A percentile compares a stretch with the other conserved stretches of the same genome.
Conservation (phyloP, 345 rosid genomes). For the Boechera retrofracta region DNA sequence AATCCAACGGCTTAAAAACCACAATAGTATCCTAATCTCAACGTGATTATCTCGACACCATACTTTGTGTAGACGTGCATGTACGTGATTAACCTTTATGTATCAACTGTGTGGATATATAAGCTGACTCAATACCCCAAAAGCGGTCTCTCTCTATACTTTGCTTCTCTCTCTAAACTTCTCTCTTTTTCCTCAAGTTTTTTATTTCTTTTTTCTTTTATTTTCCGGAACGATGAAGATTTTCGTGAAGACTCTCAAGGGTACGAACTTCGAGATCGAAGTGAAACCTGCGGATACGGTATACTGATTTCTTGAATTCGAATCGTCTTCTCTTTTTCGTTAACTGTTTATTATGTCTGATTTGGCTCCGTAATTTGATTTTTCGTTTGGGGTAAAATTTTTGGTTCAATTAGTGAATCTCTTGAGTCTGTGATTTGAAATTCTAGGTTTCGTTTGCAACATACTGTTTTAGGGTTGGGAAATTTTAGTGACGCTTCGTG, state of each 20-base stretch:
- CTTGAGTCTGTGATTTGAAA: constrained; percentile 30
- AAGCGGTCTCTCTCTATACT: constrained; percentile 37
- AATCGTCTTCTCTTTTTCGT: background rate
- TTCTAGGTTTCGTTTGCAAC: constrained; percentile 23
- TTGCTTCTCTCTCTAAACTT: constrained; percentile 45
- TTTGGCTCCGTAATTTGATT: constrained; percentile 31
- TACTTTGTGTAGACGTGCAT: background rate
- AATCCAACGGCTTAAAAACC: constrained; percentile 21
- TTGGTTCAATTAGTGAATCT: constrained; percentile 21
- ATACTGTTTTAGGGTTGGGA: background rate
- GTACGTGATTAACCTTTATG: background rate
- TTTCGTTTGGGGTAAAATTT: background rate
- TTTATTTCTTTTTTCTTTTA: background rate
- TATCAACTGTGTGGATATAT: constrained; percentile 33
- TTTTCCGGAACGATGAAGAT: constrained; percentile 60
- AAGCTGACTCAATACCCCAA: constrained; percentile 32
- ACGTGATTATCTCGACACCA: background rate
- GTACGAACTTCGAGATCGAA: constrained; percentile 70
- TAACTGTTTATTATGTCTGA: constrained; percentile 30
- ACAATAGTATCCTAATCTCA: background rate
- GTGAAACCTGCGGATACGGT: constrained; percentile 70
- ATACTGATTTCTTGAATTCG: constrained; percentile 1
- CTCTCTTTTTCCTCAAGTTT: constrained; percentile 27
- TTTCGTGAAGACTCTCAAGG: constrained; percentile 78
- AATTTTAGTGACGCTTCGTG: constrained; percentile 19